Evolutionary conservation across 108 stramenopile species (phyloP).

Genomic region (Skeletonema marinoi): DNA sequence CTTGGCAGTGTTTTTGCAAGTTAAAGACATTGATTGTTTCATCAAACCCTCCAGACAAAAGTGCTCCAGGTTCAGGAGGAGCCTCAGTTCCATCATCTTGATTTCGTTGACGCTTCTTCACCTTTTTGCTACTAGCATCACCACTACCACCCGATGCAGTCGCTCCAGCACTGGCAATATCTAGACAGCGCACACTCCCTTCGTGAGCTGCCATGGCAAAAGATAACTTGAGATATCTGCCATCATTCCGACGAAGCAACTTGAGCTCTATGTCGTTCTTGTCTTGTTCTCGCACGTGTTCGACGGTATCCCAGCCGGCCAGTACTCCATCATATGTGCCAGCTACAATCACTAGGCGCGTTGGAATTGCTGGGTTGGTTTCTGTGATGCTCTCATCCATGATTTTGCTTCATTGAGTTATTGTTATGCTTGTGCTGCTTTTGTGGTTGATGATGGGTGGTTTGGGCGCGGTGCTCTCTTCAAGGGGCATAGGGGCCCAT

Average conservation of each 20-base stretch:
- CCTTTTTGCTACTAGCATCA: background rate
- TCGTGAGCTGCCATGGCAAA: constrained; percentile 86
- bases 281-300: constrained; percentile 22
- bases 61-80: constrained; percentile 54
- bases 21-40: constrained; percentile 63
- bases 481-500: too few species aligned
- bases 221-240: constrained; percentile 50
- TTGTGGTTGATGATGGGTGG: background rate
- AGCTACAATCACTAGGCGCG: constrained; percentile 53
- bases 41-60: constrained; percentile 85
- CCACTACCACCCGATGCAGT: background rate
- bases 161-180: constrained; percentile 45
- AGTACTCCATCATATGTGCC: constrained; percentile 92
- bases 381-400: background rate
- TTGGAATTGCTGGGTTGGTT: constrained; percentile 11
- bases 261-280: constrained; percentile 28
- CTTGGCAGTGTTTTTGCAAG: constrained; percentile 40
- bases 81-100: constrained; percentile 2
- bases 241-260: constrained; percentile 28
- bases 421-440: too few species aligned
- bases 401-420: background rate
- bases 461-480: background rate
- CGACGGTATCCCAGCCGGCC: constrained; percentile 82
- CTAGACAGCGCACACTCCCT: constrained; percentile 74
- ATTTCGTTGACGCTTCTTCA: constrained; percentile 5